These are phyloP conservation scores for Plantago ovata DNA, from an alignment of 257 asterid genomes.

Conservation along the genomic window DNA sequence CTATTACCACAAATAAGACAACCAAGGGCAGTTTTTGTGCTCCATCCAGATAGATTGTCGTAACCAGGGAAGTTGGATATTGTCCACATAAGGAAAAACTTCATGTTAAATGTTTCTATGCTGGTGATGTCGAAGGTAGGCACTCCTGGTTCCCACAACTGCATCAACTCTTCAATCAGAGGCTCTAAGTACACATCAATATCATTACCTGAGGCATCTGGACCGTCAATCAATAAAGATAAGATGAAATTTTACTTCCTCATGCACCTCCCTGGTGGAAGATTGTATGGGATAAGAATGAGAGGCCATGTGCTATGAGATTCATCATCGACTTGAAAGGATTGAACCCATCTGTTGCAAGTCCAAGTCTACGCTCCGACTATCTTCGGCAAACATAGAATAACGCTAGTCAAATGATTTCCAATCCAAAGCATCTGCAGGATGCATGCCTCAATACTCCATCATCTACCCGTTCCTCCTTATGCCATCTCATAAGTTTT, in stretches of 20 bases:
- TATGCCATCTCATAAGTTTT: constrained; percentile 23
- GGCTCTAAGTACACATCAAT: constrained; percentile 7
- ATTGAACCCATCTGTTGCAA: constrained; percentile 19
- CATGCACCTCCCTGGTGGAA: constrained; percentile 18
- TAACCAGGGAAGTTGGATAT: neutral
- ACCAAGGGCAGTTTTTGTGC: neutral
- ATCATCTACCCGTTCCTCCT: constrained; percentile 15
- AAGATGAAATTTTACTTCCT: neutral
- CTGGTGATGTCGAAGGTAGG: neutral
- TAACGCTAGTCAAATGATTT: neutral
- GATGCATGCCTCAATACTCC: constrained; percentile 20
- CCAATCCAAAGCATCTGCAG: constrained; percentile 6
- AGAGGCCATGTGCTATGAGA: constrained; percentile 22
- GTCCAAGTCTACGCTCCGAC: constrained; percentile 20
- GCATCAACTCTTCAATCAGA: constrained; percentile 8
- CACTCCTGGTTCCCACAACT: constrained; percentile 5
- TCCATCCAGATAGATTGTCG: constrained; percentile 2
- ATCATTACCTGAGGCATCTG: neutral
- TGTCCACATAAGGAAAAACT: constrained; percentile 8
- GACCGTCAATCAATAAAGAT: constrained; percentile 2
- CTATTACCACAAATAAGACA: neutral
- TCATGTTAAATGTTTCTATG: neutral
- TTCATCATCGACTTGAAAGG: constrained; percentile 15
- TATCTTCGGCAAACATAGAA: neutral
- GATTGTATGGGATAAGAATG: constrained; percentile 6